A percentile compares a stretch with the other conserved stretches of the same genome.
Conservation (phyloP, 2,329 filamentous ascomycete genomes). For the Paecilomyces dactylethromorphus region DNA sequence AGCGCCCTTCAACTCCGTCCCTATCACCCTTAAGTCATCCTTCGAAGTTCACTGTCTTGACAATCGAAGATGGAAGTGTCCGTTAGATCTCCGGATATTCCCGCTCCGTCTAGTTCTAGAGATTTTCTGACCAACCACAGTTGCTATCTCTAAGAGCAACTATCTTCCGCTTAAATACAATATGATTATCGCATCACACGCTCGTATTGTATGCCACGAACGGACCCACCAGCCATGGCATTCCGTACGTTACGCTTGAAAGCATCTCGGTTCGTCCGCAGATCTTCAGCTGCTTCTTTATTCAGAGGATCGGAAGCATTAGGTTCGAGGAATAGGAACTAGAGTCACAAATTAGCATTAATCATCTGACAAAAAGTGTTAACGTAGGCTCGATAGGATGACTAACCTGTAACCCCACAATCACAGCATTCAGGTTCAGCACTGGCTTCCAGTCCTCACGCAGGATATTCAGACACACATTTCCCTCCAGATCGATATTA, state of each 20-base stretch:
- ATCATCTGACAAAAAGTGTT: background rate
- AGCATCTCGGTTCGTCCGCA: conserved; percentile 74
- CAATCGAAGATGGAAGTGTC: background rate
- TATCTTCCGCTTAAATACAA: background rate
- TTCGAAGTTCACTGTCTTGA: background rate
- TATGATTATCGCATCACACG: conserved; percentile 59
- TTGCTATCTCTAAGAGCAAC: background rate
- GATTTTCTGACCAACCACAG: background rate
- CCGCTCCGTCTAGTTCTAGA: background rate
- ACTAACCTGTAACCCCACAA: conserved; percentile 79
- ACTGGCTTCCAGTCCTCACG: conserved; percentile 99
- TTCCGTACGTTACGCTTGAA: conserved; percentile 88
- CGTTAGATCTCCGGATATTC: background rate
- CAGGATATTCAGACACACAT: conserved; percentile 95
- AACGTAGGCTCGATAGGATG: background rate
- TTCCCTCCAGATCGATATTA: conserved; percentile 96
- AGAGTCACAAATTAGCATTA: conserved; percentile 8
- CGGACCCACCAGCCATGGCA: conserved; percentile 72
- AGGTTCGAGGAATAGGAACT: conserved; percentile 96
- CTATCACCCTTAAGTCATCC: background rate
- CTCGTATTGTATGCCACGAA: conserved; percentile 70
- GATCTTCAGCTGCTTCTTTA: conserved; percentile 92
- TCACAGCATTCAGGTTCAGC: conserved; percentile 90
- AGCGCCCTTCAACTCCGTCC: background rate
- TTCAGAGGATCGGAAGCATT: conserved; percentile 97